Conservation (phyloP, 106 monocot genomes). For the Alisma plantagoaquatica region DNA sequence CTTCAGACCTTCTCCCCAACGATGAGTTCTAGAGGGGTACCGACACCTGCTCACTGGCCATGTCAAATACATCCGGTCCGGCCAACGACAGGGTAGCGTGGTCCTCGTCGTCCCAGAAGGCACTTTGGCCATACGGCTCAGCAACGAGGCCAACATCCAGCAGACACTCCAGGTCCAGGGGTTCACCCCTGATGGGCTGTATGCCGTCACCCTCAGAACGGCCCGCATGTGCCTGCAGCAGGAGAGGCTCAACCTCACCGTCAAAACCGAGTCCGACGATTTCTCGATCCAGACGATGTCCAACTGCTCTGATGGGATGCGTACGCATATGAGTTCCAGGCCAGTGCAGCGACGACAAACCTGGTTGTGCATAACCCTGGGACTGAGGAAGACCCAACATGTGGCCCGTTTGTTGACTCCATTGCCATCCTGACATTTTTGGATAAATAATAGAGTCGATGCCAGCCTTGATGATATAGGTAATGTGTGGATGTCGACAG, state of each 20-base stretch:
- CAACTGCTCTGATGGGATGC: conserved; percentile 33
- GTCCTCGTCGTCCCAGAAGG: conserved; percentile 22
- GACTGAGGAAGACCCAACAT: conserved; percentile 32
- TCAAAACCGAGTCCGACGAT: conserved; percentile 16
- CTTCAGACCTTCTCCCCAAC: conserved; percentile 18
- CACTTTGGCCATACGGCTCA: conserved; percentile 15
- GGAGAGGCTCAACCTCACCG: conserved; percentile 30
- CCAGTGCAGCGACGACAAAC: not conserved
- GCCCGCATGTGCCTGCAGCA: conserved; percentile 38
- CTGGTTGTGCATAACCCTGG: conserved; percentile 36
- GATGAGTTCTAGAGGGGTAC: conserved; percentile 15
- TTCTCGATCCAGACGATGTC: conserved; percentile 39
- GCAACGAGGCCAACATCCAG: conserved; percentile 30
- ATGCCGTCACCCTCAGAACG: conserved; percentile 42
- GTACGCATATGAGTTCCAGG: conserved; percentile 36
- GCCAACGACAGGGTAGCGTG: conserved; percentile 24
- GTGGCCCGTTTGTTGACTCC: conserved; percentile 36
- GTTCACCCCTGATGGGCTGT: conserved; percentile 20
- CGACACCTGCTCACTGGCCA: conserved; percentile 20
- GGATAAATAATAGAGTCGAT: too few relatives aligned
- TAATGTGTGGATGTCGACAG: too few relatives aligned
- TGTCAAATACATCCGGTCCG: conserved; percentile 26
- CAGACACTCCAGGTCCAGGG: conserved; percentile 11
- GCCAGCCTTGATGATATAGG: too few relatives aligned
- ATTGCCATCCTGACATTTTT: conserved; percentile 25